Base-by-base conservation (phyloP, 352 stramenopile genomes). In the Chrysophaeum taylorii region DNA sequence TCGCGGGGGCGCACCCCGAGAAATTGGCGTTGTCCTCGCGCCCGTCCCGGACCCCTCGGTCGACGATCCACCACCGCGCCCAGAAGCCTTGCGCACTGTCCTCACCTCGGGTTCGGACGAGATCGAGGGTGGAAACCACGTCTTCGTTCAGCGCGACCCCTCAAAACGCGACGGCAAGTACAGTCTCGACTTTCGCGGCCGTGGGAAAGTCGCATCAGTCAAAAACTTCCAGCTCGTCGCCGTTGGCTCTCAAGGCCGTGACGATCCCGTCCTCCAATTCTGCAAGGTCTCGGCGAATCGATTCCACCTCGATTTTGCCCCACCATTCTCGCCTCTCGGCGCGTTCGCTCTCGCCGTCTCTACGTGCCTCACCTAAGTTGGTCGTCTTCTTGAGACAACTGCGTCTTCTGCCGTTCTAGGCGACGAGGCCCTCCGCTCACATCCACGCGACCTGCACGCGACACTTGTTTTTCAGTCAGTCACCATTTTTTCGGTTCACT, bases 251-350 rank as follows among this genome's bases (percentile, higher is more conserved):
- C n/a, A n/a, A n/a, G n/a, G n/a, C n/a, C n/a, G n/a, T n/a, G 36
- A 42, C 5, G 54, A 73, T 15, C 38, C 50, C 2, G 54, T 92
- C 29, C 74, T 93, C 15, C 87, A 92, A 75, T 93, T 93, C 73
- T 85, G 86, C 23, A 86, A 87, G 70, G 86, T 93, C 35, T 85
- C 85, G 14, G 84, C 92, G 74, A 85, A 93, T 75, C 89, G 90
- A 80, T 93, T 92, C 69, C 91, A 86, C 66, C 91, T 93, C 84
- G 87, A 93, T 73, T 93, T 92, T 73, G 84, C 90, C 74, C 90
- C 85, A 84, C 86, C 87, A 45, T 78, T 93, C 27, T 91, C 86
- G 50, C 86, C 85, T 23, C 90, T 92, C 75, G 84, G 90, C 73
- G 87, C 87, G 12, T 92, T 93, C 71, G 79, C 83, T n/a, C 89